phyloP scores from a whole-genome alignment of 2,329 filamentous ascomycete species.

The Chrysoporthe deuterocubensis region DNA sequence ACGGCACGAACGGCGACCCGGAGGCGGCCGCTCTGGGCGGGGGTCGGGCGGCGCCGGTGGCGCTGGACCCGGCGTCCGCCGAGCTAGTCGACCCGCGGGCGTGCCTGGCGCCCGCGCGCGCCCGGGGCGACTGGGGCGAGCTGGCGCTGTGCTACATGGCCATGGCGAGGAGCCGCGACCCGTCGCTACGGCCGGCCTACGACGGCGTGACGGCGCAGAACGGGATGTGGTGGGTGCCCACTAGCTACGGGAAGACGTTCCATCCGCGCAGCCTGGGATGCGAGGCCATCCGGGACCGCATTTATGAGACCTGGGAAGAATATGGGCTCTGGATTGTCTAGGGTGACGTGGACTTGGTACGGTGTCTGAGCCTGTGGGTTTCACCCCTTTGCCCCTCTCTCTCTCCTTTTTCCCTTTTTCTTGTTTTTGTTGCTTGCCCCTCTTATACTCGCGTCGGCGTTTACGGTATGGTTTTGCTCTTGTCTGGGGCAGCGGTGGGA shows the following conservation, averaged over 20 bases:
- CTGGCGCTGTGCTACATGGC: slow-evolving; percentile 51
- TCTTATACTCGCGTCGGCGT: neutral
- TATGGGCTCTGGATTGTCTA: slow-evolving; percentile 19
- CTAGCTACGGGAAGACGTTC: slow-evolving; percentile 51
- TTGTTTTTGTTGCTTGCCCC: neutral
- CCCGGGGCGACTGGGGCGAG: slow-evolving; percentile 48
- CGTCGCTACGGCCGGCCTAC: slow-evolving; percentile 38
- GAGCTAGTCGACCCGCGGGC: slow-evolving; percentile 42
- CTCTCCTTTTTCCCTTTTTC: neutral
- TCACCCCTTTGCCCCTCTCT: neutral
- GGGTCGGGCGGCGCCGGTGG: neutral
- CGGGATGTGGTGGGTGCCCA: slow-evolving; percentile 52
- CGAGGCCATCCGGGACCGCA: slow-evolving; percentile 40
- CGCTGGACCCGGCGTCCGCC: slow-evolving; percentile 36
- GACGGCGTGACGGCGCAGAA: slow-evolving; percentile 36
- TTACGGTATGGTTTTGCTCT: neutral
- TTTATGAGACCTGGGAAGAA: slow-evolving; percentile 40
- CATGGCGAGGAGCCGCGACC: slow-evolving; percentile 42
- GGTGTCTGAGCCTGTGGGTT: neutral
- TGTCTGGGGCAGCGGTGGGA: neutral
- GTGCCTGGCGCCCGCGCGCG: slow-evolving; percentile 41
- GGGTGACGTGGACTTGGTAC: neutral
- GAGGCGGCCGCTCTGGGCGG: neutral
- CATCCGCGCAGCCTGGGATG: slow-evolving; percentile 48
- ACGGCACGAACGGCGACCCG: slow-evolving; percentile 25